These are phyloP conservation scores for Annona cherimola DNA, from an alignment of 164 flowering plant species.

Conservation along the genomic window DNA sequence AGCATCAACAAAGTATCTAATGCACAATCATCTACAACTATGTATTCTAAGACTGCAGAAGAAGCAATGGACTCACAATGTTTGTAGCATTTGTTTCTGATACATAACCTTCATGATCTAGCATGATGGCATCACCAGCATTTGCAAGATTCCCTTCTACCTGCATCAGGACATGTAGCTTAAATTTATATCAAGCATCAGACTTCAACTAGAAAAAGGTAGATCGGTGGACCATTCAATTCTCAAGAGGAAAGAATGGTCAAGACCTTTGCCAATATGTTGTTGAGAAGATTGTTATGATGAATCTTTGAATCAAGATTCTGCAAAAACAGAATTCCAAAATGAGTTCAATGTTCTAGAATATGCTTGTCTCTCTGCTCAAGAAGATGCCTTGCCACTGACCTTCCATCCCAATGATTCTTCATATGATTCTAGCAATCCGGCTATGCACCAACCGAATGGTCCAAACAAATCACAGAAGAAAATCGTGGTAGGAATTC, in stretches of 20 bases:
- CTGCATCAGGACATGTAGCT: conserved; percentile 36
- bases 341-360: not conserved
- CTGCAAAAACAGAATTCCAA: conserved; percentile 30
- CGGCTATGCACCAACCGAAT: no score
- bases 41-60: not conserved
- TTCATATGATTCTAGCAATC: no score
- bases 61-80: conserved; percentile 48
- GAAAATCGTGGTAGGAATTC: no score
- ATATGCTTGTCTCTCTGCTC: not conserved
- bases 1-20: not conserved
- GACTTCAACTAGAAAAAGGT: not conserved
- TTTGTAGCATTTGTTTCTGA: conserved; percentile 98
- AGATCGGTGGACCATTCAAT: not conserved
- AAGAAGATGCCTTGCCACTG: no score
- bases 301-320: conserved; percentile 98
- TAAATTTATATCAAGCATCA: not conserved
- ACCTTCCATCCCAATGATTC: no score
- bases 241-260: not conserved
- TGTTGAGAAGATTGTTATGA: conserved; percentile 92
- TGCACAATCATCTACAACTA: not conserved
- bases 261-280: conserved; percentile 82
- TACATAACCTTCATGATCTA: conserved; percentile 96
- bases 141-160: conserved; percentile 81
- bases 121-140: conserved; percentile 95
- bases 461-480: no score